Evolutionary conservation across 1,284 basidiomycete genomes (phyloP), one percentile per base, ranked within the genome.

Genomic region (Apiotrichum porosum): DNA sequence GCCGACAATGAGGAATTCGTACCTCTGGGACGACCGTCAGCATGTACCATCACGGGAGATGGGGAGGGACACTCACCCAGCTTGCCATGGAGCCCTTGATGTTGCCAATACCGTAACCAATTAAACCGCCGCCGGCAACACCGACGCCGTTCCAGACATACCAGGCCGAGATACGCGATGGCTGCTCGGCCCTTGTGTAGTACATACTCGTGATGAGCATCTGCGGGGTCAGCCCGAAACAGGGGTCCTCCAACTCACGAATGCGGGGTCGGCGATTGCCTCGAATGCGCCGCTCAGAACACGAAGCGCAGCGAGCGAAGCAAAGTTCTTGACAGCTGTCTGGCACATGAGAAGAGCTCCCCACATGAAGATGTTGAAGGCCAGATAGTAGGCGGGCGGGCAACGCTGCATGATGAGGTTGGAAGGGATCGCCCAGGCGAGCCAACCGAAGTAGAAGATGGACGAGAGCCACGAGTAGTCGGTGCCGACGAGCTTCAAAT

Each of bases 401-500:
- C 65, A 74, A 31, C 72, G 69, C 49, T 77, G 76, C 72, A 78
- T 75, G 41, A 78, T 56, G 28, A 78, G 42, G 57, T 78, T 78
- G 10, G 76, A 74, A 0, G 77, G 77, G 37, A 78, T 68, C 0
- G 76, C 76, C 76, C 76, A 77, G 2, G 59, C 68, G 5, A 78
- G 52, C 77, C 76, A 77, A 19, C 77, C 76, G 42, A 77, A 76
- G 62, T 78, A 77, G 62, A 77, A 77, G 36, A 75, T 58, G 26
- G 60, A 64, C 21, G 65, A 22, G 9, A 75, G 63, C 69, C 70
- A 72, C 1, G 63, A 68, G 56, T 72, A 74, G 35, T 69, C 49
- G 8, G 49, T 58, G 9, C 62, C 61, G 14, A 43, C 42, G 13
- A 75, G 63, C 31, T 68, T 52, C n/a, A 71, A 57, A 42, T 69